Conservation (phyloP, 192 early-diverging fungal genomes). For the Lunasporangiospora selenospora region DNA sequence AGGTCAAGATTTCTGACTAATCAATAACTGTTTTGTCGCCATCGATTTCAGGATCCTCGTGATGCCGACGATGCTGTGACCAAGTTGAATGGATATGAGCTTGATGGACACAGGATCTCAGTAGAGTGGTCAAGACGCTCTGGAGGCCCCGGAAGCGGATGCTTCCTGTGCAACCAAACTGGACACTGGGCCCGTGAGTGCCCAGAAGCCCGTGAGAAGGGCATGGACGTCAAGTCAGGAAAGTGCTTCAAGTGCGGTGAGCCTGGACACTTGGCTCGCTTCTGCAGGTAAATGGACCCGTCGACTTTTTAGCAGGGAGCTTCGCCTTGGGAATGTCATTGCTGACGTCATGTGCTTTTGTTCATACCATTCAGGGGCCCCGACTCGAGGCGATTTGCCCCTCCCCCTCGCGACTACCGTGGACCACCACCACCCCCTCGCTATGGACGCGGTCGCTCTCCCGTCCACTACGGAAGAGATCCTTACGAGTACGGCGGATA, state of each 20-base stretch:
- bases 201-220: slow-evolving; percentile 57
- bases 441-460: slow-evolving; percentile 47
- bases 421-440: slow-evolving; percentile 22
- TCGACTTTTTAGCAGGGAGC: neutral
- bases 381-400: slow-evolving; percentile 1
- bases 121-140: slow-evolving; percentile 60
- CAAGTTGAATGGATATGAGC: slow-evolving; percentile 58
- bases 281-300: slow-evolving; percentile 47
- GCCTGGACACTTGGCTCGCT: slow-evolving; percentile 58
- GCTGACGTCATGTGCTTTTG: too few relatives aligned
- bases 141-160: slow-evolving; percentile 57
- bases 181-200: slow-evolving; percentile 65
- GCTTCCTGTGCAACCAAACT: slow-evolving; percentile 58
- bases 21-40: neutral
- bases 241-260: slow-evolving; percentile 63
- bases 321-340: too few relatives aligned
- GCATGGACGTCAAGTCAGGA: slow-evolving; percentile 63
- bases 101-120: slow-evolving; percentile 56
- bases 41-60: slow-evolving; percentile 48
- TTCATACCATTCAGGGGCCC: slow-evolving; percentile 11
- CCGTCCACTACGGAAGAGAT: slow-evolving; percentile 34
- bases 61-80: slow-evolving; percentile 60
- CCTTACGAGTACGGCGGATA: slow-evolving; percentile 46
- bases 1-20: neutral
- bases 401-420: slow-evolving; percentile 34